Evolutionary conservation across 306 rosid species (phyloP).

Genomic region (Aeschynomene evenia): DNA sequence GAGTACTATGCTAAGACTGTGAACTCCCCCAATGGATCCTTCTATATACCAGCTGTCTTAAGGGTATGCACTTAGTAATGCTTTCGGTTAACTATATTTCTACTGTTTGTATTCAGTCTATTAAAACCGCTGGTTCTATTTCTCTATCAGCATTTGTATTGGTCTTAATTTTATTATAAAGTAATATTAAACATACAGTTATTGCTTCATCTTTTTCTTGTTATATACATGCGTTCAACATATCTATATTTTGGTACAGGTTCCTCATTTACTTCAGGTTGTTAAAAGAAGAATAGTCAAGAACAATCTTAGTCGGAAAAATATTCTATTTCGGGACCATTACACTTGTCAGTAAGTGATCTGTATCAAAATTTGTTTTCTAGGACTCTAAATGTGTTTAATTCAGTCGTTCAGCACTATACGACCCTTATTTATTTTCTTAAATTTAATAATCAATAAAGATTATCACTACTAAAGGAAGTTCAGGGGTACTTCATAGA

Average conservation of each 20-base stretch:
- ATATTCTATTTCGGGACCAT: conserved; percentile 80
- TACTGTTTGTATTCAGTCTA: background rate
- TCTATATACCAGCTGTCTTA: conserved; percentile 91
- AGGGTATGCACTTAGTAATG: conserved; percentile 55
- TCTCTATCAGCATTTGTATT: background rate
- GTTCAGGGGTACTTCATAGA: background rate
- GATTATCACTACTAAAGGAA: background rate
- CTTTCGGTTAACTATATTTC: conserved; percentile 19
- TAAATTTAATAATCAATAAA: conserved; percentile 1
- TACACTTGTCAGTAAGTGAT: conserved; percentile 84
- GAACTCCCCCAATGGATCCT: conserved; percentile 83
- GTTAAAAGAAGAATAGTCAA: conserved; percentile 78
- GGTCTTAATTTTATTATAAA: conserved; percentile 1
- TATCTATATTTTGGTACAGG: conserved; percentile 49
- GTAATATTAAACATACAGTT: conserved; percentile 7
- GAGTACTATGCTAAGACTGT: conserved; percentile 94
- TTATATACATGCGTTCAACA: conserved; percentile 29
- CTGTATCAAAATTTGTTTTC: conserved; percentile 11
- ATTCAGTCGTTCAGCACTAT: conserved; percentile 6
- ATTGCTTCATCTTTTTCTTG: background rate
- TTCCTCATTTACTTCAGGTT: conserved; percentile 90
- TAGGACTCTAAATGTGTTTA: conserved; percentile 12
- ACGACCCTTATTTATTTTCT: background rate
- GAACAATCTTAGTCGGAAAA: conserved; percentile 78
- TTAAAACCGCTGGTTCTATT: background rate